Conservation (phyloP, 2,329 filamentous ascomycete species). For the Xylariaceae sp. region DNA sequence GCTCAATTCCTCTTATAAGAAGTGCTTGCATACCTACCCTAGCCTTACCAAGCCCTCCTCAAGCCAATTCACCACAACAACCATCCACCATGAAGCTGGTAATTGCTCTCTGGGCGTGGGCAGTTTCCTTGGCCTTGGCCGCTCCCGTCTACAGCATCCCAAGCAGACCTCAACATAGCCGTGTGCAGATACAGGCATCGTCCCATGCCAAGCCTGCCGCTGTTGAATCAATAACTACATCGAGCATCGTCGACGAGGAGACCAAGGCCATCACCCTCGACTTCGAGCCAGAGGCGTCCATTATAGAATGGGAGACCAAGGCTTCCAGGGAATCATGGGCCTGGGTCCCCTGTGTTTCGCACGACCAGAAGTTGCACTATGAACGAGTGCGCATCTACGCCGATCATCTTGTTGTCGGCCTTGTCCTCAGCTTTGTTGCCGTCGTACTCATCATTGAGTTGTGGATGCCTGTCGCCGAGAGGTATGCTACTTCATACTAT, state of each 20-base stretch:
- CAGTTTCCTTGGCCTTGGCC: constrained; percentile 12
- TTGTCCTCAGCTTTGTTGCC: constrained; percentile 19
- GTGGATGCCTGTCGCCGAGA: constrained; percentile 20
- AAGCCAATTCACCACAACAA: background rate
- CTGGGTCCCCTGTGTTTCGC: constrained; percentile 24
- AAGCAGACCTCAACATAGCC: constrained; percentile 3
- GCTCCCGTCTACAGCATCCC: constrained; percentile 7
- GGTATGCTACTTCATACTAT: constrained; percentile 22
- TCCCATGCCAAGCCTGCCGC: constrained; percentile 19
- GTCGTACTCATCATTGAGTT: constrained; percentile 22
- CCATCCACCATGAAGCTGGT: constrained; percentile 17
- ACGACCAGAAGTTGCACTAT: constrained; percentile 22
- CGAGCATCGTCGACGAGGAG: constrained; percentile 28
- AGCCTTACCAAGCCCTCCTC: too few relatives aligned
- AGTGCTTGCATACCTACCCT: too few relatives aligned
- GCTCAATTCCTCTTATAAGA: too few relatives aligned
- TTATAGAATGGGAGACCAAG: constrained; percentile 28
- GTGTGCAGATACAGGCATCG: constrained; percentile 16
- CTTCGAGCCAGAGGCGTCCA: constrained; percentile 23
- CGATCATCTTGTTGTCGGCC: constrained; percentile 24
- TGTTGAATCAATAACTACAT: too few relatives aligned
- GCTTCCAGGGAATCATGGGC: constrained; percentile 24
- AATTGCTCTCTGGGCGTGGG: constrained; percentile 10
- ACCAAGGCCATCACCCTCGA: constrained; percentile 22
- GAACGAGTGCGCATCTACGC: constrained; percentile 24